Evolutionary conservation across 306 rosid species (phyloP).

Genomic region (Rubus parviflorus): DNA sequence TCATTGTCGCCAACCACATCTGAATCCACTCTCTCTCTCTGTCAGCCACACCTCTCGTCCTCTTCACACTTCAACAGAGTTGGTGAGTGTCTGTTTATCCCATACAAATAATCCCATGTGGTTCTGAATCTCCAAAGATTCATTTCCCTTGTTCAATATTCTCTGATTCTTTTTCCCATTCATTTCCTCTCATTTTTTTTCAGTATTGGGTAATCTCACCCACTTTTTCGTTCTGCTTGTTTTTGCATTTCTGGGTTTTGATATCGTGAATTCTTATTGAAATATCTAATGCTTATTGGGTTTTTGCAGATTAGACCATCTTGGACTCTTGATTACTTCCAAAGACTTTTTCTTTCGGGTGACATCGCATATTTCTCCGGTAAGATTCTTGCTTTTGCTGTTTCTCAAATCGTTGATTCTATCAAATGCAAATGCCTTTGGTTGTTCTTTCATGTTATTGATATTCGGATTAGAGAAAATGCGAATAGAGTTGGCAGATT

Average conservation of each 20-base stretch:
- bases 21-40: constrained; percentile 16
- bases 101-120: constrained; percentile 29
- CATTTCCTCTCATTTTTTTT: background rate
- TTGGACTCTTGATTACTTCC: background rate
- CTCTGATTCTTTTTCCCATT: constrained; percentile 26
- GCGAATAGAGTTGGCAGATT: background rate
- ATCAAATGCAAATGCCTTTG: background rate
- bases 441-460: background rate
- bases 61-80: background rate
- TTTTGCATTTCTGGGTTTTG: background rate
- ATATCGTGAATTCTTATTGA: background rate
- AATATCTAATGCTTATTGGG: background rate
- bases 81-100: constrained; percentile 24
- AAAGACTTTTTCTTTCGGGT: background rate
- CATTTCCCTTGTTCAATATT: constrained; percentile 9
- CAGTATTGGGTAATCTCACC: constrained; percentile 9
- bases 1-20: constrained; percentile 8
- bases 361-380: constrained; percentile 7
- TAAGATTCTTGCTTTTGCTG: constrained; percentile 19
- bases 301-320: constrained; percentile 24
- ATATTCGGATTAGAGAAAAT: background rate
- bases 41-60: constrained; percentile 33
- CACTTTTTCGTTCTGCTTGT: background rate
- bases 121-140: constrained; percentile 32
- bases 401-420: background rate